Conservation (phyloP, 1,284 basidiomycete genomes). For the Pseudozyma pruni region DNA sequence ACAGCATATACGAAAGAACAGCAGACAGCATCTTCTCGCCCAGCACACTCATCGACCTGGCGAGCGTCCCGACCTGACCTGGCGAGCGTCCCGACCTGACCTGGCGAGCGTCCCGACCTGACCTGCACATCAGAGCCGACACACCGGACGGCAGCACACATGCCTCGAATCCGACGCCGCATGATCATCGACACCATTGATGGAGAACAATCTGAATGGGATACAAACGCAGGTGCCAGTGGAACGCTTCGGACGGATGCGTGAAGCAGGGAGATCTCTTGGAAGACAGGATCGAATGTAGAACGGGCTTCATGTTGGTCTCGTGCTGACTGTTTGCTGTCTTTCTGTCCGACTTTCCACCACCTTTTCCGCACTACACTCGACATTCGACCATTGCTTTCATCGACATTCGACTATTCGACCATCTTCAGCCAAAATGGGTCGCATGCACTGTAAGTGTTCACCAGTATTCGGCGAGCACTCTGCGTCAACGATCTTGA, state of each 20-base stretch:
- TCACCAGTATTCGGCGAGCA: constrained; percentile 24
- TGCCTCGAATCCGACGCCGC: not conserved
- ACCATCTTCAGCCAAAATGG: constrained; percentile 62
- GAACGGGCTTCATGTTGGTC: constrained; percentile 56
- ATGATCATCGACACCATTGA: constrained; percentile 15
- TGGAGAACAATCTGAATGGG: not conserved
- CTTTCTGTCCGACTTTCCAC: constrained; percentile 42
- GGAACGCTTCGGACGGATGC: constrained; percentile 39
- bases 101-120: too few relatives aligned
- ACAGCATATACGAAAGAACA: constrained; percentile 4
- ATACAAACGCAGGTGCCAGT: constrained; percentile 14
- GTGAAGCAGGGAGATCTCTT: constrained; percentile 25
- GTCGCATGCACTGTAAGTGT: constrained; percentile 67
- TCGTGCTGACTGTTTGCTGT: constrained; percentile 60
- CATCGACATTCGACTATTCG: constrained; percentile 4
- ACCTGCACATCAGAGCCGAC: too few relatives aligned
- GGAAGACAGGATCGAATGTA: constrained; percentile 22
- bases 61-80: too few relatives aligned
- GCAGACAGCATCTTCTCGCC: constrained; percentile 2
- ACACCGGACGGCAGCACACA: too few relatives aligned
- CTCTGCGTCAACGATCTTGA: constrained; percentile 1
- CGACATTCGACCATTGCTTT: constrained; percentile 14
- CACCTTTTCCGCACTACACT: constrained; percentile 6
- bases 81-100: too few relatives aligned
- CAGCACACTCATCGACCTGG: not conserved